These are phyloP conservation scores for Liquidambar formosana DNA, from an alignment of 164 flowering plant species.

Conservation along the genomic window DNA sequence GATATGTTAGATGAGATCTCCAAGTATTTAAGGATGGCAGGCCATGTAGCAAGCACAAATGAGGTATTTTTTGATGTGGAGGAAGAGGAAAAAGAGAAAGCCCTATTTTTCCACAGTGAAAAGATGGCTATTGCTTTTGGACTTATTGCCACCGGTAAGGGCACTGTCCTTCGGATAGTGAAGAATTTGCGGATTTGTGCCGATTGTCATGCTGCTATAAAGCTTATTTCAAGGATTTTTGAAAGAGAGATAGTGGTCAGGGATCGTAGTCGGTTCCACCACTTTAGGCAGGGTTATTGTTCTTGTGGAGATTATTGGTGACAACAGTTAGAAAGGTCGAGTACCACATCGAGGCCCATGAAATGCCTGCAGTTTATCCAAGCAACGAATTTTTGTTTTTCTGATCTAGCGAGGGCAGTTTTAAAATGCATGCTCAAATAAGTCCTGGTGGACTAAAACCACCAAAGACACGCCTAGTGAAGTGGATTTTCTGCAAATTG, in stretches of 20 bases:
- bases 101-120: constrained; percentile 41
- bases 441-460: too few species aligned
- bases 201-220: constrained; percentile 44
- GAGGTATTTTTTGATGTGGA: constrained; percentile 45
- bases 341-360: background rate
- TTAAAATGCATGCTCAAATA: too few species aligned
- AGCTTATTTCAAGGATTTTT: constrained; percentile 34
- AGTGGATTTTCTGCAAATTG: too few species aligned
- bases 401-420: too few species aligned
- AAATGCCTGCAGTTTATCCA: background rate
- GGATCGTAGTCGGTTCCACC: constrained; percentile 38
- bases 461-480: too few species aligned
- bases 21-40: constrained; percentile 27
- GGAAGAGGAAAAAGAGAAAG: constrained; percentile 43
- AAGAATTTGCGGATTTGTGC: constrained; percentile 45
- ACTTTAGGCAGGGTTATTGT: constrained; percentile 35
- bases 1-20: constrained; percentile 37
- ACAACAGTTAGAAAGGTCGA: background rate
- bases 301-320: constrained; percentile 50
- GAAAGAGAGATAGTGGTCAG: constrained; percentile 36
- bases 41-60: constrained; percentile 34
- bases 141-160: constrained; percentile 25
- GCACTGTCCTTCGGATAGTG: constrained; percentile 31
- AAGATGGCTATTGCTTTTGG: constrained; percentile 50
- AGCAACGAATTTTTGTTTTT: background rate